A percentile compares a stretch with the other conserved stretches of the same genome.
phyloP scores from a whole-genome alignment of 305 asterid species.

The Coffea humblotiana region DNA sequence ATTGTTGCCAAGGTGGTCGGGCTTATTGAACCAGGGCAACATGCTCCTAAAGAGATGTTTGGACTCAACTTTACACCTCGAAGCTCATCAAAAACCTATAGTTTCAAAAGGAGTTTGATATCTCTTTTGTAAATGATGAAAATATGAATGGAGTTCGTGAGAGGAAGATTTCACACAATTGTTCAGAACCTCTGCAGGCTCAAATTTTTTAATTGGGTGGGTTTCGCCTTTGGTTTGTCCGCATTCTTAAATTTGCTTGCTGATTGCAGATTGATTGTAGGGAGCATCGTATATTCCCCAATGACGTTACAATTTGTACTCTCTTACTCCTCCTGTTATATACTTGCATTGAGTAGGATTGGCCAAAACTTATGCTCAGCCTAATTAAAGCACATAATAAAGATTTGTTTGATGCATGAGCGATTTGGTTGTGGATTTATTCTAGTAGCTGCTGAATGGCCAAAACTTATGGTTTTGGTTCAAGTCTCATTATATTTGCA shows the following conservation, averaged over 20 bases:
- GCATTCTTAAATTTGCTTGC: not conserved
- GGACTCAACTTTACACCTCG: slow-evolving; percentile 78
- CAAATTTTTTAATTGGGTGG: not conserved
- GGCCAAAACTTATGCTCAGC: not conserved
- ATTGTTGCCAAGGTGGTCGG: slow-evolving; percentile 73
- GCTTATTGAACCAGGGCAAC: slow-evolving; percentile 47
- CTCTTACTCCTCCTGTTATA: not conserved
- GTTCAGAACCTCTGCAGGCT: not conserved
- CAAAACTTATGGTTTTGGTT: too few species aligned
- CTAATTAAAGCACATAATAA: not conserved
- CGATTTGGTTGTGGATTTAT: not conserved
- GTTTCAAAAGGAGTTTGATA: slow-evolving; percentile 59
- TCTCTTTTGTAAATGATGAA: slow-evolving; percentile 38
- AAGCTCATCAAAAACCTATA: slow-evolving; percentile 42
- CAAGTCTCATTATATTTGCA: too few species aligned
- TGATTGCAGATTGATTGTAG: slow-evolving; percentile 10
- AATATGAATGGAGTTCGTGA: not conserved
- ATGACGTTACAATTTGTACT: slow-evolving; percentile 5
- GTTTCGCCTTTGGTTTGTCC: not conserved
- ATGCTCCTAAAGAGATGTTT: slow-evolving; percentile 74
- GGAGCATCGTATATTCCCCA: slow-evolving; percentile 1
- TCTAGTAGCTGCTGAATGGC: too few species aligned
- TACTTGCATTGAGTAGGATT: not conserved
- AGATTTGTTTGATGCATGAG: not conserved
- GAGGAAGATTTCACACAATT: not conserved